Conservation (phyloP, 208 protist genomes). For the Trypanosoma congolense region DNA sequence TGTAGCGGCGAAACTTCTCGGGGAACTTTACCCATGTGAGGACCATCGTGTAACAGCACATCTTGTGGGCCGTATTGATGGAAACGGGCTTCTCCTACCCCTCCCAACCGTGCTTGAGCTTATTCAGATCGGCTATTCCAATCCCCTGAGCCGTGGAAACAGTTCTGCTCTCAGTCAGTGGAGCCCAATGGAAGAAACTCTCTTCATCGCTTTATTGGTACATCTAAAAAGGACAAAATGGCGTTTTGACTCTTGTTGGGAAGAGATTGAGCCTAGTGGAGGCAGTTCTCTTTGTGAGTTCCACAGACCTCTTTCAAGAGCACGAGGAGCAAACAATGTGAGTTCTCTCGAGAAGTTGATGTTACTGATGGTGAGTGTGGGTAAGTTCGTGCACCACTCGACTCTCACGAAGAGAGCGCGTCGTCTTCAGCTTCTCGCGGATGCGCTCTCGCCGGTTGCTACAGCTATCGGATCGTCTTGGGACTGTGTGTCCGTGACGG, state of each 20-base stretch:
- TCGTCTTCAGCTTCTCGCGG: conserved; percentile 10
- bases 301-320: too few relatives aligned
- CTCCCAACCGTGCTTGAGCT: conserved; percentile 1
- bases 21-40: conserved; percentile 13
- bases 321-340: too few relatives aligned
- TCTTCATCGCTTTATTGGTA: conserved; percentile 18
- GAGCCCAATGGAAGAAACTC: conserved; percentile 22
- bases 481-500: background rate
- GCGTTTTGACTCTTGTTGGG: too few relatives aligned
- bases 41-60: conserved; percentile 14
- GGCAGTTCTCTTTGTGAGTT: background rate
- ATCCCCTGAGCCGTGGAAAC: background rate
- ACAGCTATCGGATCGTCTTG: conserved; percentile 1
- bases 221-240: conserved; percentile 5
- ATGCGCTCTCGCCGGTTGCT: background rate
- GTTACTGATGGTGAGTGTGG: conserved; percentile 12
- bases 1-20: conserved; percentile 23
- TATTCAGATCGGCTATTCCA: conserved; percentile 10
- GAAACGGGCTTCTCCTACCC: conserved; percentile 18
- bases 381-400: conserved; percentile 20
- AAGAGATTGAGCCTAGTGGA: background rate
- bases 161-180: conserved; percentile 12
- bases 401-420: conserved; percentile 12
- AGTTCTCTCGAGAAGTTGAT: conserved; percentile 4
- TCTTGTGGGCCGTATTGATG: conserved; percentile 21